A percentile compares a stretch with the other conserved stretches of the same genome.
Evolutionary conservation across 495 filamentous ascomycete species (phyloP).

Genomic region (Penicillium silybi): DNA sequence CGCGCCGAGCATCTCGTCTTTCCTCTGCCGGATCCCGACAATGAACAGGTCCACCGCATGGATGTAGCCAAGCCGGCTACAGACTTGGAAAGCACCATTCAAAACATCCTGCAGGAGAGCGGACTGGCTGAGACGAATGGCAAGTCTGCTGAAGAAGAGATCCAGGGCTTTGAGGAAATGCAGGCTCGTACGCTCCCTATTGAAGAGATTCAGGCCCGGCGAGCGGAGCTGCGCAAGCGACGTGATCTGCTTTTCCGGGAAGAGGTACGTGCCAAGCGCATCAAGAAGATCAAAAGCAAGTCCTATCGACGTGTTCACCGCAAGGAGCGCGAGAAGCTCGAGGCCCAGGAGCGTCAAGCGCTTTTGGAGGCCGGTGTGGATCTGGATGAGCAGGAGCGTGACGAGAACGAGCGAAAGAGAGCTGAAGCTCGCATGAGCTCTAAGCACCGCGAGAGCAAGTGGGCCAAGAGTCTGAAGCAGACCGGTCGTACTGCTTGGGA

Average conservation of each 20-base stretch:
- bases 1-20: constrained; percentile 91
- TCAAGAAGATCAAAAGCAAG: constrained; percentile 98
- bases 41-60: constrained; percentile 40
- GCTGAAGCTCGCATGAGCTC: constrained; percentile 87
- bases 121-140: constrained; percentile 59
- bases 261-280: constrained; percentile 78
- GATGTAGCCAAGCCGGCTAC: constrained; percentile 59
- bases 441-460: constrained; percentile 87
- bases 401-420: constrained; percentile 71
- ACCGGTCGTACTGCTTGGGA: constrained; percentile 78
- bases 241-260: constrained; percentile 90
- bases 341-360: constrained; percentile 66
- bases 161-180: constrained; percentile 67
- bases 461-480: constrained; percentile 85
- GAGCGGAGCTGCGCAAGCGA: constrained; percentile 70
- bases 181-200: constrained; percentile 60
- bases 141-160: constrained; percentile 59
- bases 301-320: constrained; percentile 87
- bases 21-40: constrained; percentile 71
- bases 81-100: constrained; percentile 78
- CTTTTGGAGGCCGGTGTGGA: constrained; percentile 65
- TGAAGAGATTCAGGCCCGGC: constrained; percentile 68
- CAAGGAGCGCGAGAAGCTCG: constrained; percentile 71
- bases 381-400: constrained; percentile 70
- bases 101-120: constrained; percentile 83